These are phyloP conservation scores for Omphalotus guepiniiformis DNA, from an alignment of 768 basidiomycete genomes.

Conservation along the genomic window DNA sequence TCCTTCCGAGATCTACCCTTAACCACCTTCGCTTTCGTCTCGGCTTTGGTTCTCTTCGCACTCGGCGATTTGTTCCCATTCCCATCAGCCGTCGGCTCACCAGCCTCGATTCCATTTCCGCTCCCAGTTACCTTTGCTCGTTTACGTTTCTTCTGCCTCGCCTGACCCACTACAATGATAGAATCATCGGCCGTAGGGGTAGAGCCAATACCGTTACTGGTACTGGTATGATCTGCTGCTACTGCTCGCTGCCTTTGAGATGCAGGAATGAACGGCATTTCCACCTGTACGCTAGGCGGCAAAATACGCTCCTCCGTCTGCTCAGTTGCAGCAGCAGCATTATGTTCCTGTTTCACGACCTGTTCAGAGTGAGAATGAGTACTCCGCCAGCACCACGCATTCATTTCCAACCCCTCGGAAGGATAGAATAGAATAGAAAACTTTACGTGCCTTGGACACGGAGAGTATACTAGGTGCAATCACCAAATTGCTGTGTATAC, in stretches of 20 bases:
- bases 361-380: too few species aligned
- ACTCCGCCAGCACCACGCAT: too few species aligned
- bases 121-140: constrained; percentile 11
- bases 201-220: constrained; percentile 16
- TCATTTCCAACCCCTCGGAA: too few species aligned
- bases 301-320: neutral
- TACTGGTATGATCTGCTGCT: too few species aligned
- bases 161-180: constrained; percentile 70
- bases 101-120: constrained; percentile 15
- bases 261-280: constrained; percentile 77
- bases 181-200: constrained; percentile 46
- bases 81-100: constrained; percentile 14
- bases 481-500: constrained; percentile 62
- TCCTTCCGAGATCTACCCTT: constrained; percentile 13
- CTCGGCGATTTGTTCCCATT: constrained; percentile 1
- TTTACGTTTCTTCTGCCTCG: constrained; percentile 46
- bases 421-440: too few species aligned
- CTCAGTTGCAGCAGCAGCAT: constrained; percentile 15
- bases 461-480: constrained; percentile 46
- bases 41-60: too few species aligned
- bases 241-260: constrained; percentile 42
- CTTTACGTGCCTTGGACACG: constrained; percentile 35
- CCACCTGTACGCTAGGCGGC: constrained; percentile 41
- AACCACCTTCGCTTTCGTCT: too few species aligned
- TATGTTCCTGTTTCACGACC: too few species aligned